Conservation (phyloP, 768 basidiomycete genomes). For the Pulveroboletus frians region DNA sequence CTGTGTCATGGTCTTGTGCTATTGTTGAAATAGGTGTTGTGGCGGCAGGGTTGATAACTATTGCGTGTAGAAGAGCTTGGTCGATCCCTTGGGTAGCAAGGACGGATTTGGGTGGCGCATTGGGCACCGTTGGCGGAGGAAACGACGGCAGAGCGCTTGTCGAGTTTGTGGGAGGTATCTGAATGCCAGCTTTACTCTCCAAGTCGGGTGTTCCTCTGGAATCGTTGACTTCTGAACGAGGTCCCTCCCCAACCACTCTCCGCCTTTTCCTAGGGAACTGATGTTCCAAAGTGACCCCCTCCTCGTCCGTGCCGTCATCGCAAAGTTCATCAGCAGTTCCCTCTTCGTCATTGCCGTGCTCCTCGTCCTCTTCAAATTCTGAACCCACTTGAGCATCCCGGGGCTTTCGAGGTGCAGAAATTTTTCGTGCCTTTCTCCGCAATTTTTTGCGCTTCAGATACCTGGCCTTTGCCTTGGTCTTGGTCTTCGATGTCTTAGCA, state of each 20-base stretch:
- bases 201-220: neutral
- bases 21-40: conserved; percentile 40
- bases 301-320: conserved; percentile 5
- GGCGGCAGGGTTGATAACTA: conserved; percentile 55
- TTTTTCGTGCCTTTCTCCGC: conserved; percentile 50
- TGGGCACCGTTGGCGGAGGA: conserved; percentile 59
- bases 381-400: conserved; percentile 19
- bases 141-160: conserved; percentile 55
- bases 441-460: conserved; percentile 72
- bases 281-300: conserved; percentile 10
- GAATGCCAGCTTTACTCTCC: conserved; percentile 1
- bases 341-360: conserved; percentile 11
- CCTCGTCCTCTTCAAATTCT: conserved; percentile 23
- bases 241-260: conserved; percentile 29
- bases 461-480: conserved; percentile 67
- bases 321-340: conserved; percentile 17
- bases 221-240: conserved; percentile 14
- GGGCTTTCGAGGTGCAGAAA: conserved; percentile 23
- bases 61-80: conserved; percentile 62
- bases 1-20: conserved; percentile 37
- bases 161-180: conserved; percentile 11
- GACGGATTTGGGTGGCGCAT: conserved; percentile 63
- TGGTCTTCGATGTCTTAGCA: conserved; percentile 33
- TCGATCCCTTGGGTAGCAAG: conserved; percentile 79
- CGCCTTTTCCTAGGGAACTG: conserved; percentile 42